Base-by-base conservation (phyloP, 2,329 filamentous ascomycete species). In the Claviceps sp. region DNA sequence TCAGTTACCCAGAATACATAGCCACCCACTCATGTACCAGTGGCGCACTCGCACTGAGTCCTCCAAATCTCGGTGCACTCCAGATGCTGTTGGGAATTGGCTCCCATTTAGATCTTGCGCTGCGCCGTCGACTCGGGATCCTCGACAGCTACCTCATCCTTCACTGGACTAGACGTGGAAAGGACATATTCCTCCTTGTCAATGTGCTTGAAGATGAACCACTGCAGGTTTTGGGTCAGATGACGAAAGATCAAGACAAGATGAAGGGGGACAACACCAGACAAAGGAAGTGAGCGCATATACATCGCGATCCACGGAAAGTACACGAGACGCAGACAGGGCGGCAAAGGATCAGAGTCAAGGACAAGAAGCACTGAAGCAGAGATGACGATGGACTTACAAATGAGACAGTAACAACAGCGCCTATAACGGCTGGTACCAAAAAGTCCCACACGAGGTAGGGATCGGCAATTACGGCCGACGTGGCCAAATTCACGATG, bases 361-460 rank as follows among this genome's bases (percentile, higher is more conserved):
- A 5, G 14, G 17, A 13, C 40, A 22, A 42, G n/a, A 42, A 17
- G 39, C 5, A n/a, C n/a, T n/a, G n/a, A n/a, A n/a, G n/a, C n/a
- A n/a, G 14, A 19, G 4, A 11, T 4, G 2, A 19, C 13, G 4
- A 10, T 3, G 8, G 17, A 52, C 54, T 37, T 53, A 56, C 57
- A 59, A 76, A 76, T 49, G 69, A 37, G 17, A 73, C 61, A 16
- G 71, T 69, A 11, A 72, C 58, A 38, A 75, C 57, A 43, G 61
- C 68, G 51, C 73, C 73, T 16, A 68, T 61, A 44, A 76, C 75
- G 38, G 73, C 70, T 10, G 69, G 66, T 38, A 68, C 74, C 42
- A 70, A 73, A 56, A 76, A 74, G 57, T 71, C 72, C 73, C 72
- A 75, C 5, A 70, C 71, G 40, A 78, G 61, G 56, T 72, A 68